phyloP scores from a whole-genome alignment of 73 alveolate species.

The Paraurostyla sp. region DNA sequence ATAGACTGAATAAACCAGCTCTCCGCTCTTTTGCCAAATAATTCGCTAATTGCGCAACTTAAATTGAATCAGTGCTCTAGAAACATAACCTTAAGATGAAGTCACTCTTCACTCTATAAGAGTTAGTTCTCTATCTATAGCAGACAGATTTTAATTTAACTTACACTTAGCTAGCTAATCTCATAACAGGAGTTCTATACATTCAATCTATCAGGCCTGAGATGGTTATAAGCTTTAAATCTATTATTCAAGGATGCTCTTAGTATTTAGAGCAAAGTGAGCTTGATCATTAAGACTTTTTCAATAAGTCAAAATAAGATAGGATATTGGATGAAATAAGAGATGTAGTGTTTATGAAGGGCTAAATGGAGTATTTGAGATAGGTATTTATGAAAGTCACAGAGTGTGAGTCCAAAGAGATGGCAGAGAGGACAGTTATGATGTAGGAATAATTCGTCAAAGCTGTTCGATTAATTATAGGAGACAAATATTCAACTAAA shows the following conservation, averaged over 20 bases:
- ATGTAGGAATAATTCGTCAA: background rate
- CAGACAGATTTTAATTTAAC: constrained; percentile 27
- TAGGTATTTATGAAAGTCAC: background rate
- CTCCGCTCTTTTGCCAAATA: background rate
- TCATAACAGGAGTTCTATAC: background rate
- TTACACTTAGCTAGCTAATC: background rate
- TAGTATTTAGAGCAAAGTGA: constrained; percentile 35
- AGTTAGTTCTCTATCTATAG: background rate
- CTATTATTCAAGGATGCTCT: background rate
- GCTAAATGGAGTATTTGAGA: background rate
- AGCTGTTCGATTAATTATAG: background rate
- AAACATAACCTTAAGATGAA: background rate
- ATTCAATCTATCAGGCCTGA: background rate
- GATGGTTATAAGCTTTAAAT: background rate
- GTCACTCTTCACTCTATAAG: background rate
- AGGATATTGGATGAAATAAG: constrained; percentile 15
- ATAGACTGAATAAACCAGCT: constrained; percentile 8
- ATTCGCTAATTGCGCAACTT: background rate
- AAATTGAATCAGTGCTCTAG: background rate
- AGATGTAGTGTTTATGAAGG: background rate
- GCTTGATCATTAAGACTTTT: constrained; percentile 21
- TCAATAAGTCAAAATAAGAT: constrained; percentile 9
- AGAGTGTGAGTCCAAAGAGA: constrained; percentile 38
- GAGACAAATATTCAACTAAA: constrained; percentile 43
- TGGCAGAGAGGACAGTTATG: constrained; percentile 30